Evolutionary conservation across 106 monocot species (phyloP).

Genomic region (Dendrobium nobile): DNA sequence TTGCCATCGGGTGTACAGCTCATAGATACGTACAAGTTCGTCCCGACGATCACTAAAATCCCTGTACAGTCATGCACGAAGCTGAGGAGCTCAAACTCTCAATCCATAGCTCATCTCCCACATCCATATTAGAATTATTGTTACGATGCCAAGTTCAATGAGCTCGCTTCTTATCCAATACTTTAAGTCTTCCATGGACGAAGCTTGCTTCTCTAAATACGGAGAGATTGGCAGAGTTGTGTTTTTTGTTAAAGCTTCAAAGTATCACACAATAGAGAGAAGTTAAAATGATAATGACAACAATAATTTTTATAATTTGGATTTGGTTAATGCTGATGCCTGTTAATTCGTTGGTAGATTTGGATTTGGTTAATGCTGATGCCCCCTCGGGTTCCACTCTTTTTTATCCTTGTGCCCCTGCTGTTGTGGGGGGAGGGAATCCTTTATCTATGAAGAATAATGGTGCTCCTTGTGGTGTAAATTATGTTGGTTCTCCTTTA

Average conservation of each 20-base stretch:
- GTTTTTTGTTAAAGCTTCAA: constrained; percentile 42
- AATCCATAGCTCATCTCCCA: constrained; percentile 49
- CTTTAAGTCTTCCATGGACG: constrained; percentile 67
- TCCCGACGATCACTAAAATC: too few relatives aligned
- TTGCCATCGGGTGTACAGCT: neutral
- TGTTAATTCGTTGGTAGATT: too few relatives aligned
- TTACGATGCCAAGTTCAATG: constrained; percentile 94
- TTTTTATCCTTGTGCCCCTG: too few relatives aligned
- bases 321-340: too few relatives aligned
- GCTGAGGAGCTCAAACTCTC: constrained; percentile 30
- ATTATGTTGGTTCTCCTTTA: too few relatives aligned
- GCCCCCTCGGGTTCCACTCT: too few relatives aligned
- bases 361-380: too few relatives aligned
- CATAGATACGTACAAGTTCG: neutral
- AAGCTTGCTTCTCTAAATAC: constrained; percentile 81
- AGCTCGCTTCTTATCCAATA: constrained; percentile 54
- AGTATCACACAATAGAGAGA: neutral
- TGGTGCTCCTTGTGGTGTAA: too few relatives aligned
- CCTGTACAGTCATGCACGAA: constrained; percentile 13
- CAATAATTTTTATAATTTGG: neutral
- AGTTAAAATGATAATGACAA: neutral
- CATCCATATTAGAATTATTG: constrained; percentile 31
- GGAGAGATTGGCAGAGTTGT: constrained; percentile 44
- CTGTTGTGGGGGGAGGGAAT: too few relatives aligned
- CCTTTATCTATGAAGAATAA: too few relatives aligned